Conservation (phyloP, 805 yeast genomes). For the Nakazawaea molendinolei region DNA sequence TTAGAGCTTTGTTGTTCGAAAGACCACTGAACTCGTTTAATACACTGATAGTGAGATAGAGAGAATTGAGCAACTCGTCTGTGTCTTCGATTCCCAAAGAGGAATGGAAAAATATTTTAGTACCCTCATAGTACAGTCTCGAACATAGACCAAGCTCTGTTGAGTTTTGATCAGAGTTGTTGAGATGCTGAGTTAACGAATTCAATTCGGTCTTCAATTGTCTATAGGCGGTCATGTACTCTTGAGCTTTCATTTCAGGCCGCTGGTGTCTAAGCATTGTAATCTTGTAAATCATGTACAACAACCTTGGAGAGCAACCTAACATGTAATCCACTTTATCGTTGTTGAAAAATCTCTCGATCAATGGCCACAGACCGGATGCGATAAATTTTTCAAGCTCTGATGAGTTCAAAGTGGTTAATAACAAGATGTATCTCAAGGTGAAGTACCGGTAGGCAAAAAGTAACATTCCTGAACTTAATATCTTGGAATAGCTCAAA, state of each 20-base stretch:
- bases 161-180: slow-evolving; percentile 5
- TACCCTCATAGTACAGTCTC: slow-evolving; percentile 16
- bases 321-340: slow-evolving; percentile 24
- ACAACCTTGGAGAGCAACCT: slow-evolving; percentile 27
- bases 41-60: slow-evolving; percentile 5
- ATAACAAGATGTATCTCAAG: slow-evolving; percentile 22
- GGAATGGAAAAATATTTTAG: slow-evolving; percentile 16
- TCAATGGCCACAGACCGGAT: slow-evolving; percentile 20
- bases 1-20: neutral
- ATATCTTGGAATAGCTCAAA: slow-evolving; percentile 16
- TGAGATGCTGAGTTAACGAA: slow-evolving; percentile 11
- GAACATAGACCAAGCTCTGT: slow-evolving; percentile 16
- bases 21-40: slow-evolving; percentile 10
- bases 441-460: slow-evolving; percentile 27
- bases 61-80: slow-evolving; percentile 11
- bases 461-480: slow-evolving; percentile 17
- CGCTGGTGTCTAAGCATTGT: slow-evolving; percentile 15
- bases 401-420: slow-evolving; percentile 19
- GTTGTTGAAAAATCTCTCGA: slow-evolving; percentile 19
- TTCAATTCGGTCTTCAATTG: slow-evolving; percentile 14
- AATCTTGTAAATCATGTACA: slow-evolving; percentile 19
- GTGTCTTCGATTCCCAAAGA: slow-evolving; percentile 7
- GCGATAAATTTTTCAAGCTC: slow-evolving; percentile 15
- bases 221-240: slow-evolving; percentile 1
- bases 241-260: slow-evolving; percentile 2